phyloP scores from a whole-genome alignment of 306 rosid genomes.

The Inga laurina region DNA sequence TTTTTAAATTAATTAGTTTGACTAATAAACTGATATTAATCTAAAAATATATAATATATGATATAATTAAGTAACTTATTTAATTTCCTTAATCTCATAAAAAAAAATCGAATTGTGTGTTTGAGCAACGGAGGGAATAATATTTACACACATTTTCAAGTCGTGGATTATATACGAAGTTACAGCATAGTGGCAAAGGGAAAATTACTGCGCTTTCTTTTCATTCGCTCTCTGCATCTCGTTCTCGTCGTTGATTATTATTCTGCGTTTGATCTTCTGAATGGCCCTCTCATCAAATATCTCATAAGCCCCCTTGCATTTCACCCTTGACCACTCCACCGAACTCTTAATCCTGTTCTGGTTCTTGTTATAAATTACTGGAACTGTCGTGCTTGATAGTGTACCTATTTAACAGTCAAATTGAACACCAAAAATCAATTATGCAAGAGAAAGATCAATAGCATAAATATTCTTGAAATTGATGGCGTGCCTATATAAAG shows the following conservation, averaged over 20 bases:
- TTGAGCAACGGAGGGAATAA: too few relatives aligned
- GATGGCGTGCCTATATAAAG: slow-evolving; percentile 35
- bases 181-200: not conserved
- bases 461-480: not conserved
- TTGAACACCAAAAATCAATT: not conserved
- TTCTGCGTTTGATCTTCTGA: slow-evolving; percentile 41
- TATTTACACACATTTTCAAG: not conserved
- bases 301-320: slow-evolving; percentile 39
- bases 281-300: slow-evolving; percentile 56
- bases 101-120: too few relatives aligned
- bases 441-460: not conserved
- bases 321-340: slow-evolving; percentile 45
- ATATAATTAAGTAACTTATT: too few relatives aligned
- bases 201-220: slow-evolving; percentile 46
- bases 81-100: too few relatives aligned
- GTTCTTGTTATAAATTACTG: slow-evolving; percentile 47
- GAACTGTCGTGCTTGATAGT: slow-evolving; percentile 47
- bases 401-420: slow-evolving; percentile 34
- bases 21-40: too few relatives aligned
- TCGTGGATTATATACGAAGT: not conserved
- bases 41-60: too few relatives aligned
- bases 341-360: slow-evolving; percentile 46
- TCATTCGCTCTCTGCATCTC: slow-evolving; percentile 40
- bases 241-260: not conserved
- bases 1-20: too few relatives aligned